phyloP scores from a whole-genome alignment of 228 moss, liverwort and hornwort genomes.

The Sphagnum fallax region DNA sequence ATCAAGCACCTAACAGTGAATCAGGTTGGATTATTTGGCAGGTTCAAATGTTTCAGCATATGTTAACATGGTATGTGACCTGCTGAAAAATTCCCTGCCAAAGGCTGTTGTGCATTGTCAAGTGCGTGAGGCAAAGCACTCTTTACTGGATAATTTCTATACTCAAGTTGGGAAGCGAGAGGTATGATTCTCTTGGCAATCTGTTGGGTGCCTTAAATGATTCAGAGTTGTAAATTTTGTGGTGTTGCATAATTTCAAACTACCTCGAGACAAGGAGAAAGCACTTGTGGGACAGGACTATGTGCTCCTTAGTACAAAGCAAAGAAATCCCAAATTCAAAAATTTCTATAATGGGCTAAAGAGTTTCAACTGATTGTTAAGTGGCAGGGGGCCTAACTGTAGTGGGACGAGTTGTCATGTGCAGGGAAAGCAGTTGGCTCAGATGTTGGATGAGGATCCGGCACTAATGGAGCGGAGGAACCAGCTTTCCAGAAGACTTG shows the following conservation, averaged over 20 bases:
- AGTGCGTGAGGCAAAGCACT: slow-evolving; percentile 86
- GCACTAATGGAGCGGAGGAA: slow-evolving; percentile 77
- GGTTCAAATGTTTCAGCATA: slow-evolving; percentile 85
- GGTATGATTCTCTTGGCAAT: slow-evolving; percentile 18
- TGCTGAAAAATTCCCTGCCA: slow-evolving; percentile 71
- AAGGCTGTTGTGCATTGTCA: slow-evolving; percentile 91
- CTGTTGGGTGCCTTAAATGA: no score
- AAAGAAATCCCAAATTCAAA: no score
- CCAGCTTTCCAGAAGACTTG: slow-evolving; percentile 68
- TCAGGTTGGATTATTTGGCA: slow-evolving; percentile 8
- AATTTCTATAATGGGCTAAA: no score
- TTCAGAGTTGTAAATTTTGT: no score
- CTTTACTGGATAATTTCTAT: slow-evolving; percentile 81
- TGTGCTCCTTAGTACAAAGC: no score
- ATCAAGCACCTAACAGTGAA: no score
- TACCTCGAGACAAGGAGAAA: no score
- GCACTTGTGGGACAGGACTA: no score
- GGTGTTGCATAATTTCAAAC: no score
- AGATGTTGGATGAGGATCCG: slow-evolving; percentile 81
- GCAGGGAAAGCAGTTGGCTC: slow-evolving; percentile 66
- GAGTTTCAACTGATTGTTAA: no score
- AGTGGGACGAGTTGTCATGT: no score
- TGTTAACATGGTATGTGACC: slow-evolving; percentile 80
- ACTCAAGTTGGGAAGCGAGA: slow-evolving; percentile 72
- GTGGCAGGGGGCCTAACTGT: no score